Conservation (phyloP, 139 green algal genomes). For the Microglena sp. region DNA sequence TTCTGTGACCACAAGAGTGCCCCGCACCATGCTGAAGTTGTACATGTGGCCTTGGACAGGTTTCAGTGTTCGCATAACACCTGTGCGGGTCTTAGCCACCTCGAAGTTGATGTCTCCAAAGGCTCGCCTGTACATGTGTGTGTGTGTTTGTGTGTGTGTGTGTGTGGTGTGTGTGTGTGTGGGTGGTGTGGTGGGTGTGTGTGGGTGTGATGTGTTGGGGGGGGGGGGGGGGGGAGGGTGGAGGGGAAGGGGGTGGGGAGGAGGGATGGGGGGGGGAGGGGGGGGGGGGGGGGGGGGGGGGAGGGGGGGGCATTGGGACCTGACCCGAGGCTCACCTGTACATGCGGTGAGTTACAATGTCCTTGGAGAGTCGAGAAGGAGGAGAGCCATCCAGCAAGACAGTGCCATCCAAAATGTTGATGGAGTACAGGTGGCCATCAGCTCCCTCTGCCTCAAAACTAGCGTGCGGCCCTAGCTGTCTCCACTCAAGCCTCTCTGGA, state of each 20-base stretch:
- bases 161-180: constrained; percentile 18
- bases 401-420: constrained; percentile 38
- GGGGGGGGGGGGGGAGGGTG: no score
- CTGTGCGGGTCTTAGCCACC: constrained; percentile 12
- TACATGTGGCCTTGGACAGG: constrained; percentile 6
- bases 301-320: no score
- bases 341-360: constrained; percentile 30
- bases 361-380: constrained; percentile 5
- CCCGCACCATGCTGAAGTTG: constrained; percentile 2
- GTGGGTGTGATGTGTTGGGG: no score
- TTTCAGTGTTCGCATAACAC: constrained; percentile 17
- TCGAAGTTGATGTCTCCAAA: constrained; percentile 42
- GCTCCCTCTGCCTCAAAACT: constrained; percentile 24
- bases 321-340: no score
- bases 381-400: constrained; percentile 27
- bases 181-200: no score
- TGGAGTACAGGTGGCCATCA: constrained; percentile 25
- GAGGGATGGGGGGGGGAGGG: no score
- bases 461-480: no score
- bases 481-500: no score
- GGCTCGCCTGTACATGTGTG: constrained; percentile 35
- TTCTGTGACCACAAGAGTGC: no score
- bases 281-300: no score
- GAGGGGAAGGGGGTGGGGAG: no score
- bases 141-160: constrained; percentile 23